A percentile compares a stretch with the other conserved stretches of the same genome.
phyloP scores from a whole-genome alignment of 495 filamentous ascomycete species.

The Acidomyces sp. region DNA sequence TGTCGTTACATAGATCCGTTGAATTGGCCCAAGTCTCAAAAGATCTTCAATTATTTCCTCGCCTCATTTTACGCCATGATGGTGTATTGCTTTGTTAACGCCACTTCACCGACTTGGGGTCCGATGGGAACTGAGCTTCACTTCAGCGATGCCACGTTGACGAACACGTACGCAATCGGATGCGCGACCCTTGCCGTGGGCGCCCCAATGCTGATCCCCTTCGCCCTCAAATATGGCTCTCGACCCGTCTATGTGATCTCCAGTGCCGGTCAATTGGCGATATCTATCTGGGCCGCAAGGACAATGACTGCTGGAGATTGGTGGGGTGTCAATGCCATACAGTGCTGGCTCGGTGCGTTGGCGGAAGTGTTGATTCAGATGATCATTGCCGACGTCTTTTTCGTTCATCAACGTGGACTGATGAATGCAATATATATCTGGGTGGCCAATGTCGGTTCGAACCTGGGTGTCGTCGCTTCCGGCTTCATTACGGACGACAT shows the following conservation, averaged over 20 bases:
- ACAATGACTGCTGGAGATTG: slow-evolving; percentile 26
- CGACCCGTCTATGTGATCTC: slow-evolving; percentile 35
- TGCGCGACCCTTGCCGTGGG: slow-evolving; percentile 32
- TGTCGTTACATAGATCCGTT: too few species aligned
- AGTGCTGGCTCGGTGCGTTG: slow-evolving; percentile 30
- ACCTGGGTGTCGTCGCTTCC: slow-evolving; percentile 33
- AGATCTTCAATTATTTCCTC: slow-evolving; percentile 30
- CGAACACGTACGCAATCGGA: slow-evolving; percentile 29
- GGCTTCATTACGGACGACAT: slow-evolving; percentile 35
- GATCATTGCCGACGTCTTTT: slow-evolving; percentile 37
- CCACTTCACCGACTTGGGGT: slow-evolving; percentile 33
- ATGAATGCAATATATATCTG: slow-evolving; percentile 34
- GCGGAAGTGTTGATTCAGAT: slow-evolving; percentile 36
- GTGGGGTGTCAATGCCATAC: slow-evolving; percentile 27
- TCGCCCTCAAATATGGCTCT: slow-evolving; percentile 36
- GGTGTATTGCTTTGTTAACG: slow-evolving; percentile 30
- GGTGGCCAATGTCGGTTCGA: slow-evolving; percentile 25
- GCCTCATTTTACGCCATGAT: slow-evolving; percentile 32
- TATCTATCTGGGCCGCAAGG: slow-evolving; percentile 31
- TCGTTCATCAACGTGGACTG: slow-evolving; percentile 35
- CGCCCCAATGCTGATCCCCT: slow-evolving; percentile 34
- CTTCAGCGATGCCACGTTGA: slow-evolving; percentile 29
- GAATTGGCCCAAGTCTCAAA: slow-evolving; percentile 24
- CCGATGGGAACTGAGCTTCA: slow-evolving; percentile 30
- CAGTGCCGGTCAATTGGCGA: slow-evolving; percentile 25